Evolutionary conservation across 83 land plant species (phyloP).

Genomic region (Picea engelmannii): DNA sequence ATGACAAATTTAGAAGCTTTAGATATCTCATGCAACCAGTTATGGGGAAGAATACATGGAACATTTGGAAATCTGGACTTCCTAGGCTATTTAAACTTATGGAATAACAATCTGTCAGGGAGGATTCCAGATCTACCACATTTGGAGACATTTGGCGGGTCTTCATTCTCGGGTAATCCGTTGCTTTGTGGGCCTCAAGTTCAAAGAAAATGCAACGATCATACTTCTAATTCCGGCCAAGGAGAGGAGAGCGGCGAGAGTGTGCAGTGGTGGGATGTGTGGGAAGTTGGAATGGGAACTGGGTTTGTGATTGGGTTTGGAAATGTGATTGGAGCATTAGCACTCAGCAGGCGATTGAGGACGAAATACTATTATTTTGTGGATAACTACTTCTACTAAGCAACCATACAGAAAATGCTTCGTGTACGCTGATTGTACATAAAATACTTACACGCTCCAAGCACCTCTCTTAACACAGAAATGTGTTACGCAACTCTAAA

Average conservation of each 20-base stretch:
- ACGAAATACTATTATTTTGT: background rate
- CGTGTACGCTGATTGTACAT: no score
- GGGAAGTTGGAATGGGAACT: background rate
- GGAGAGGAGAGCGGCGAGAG: no score
- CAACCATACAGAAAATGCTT: no score
- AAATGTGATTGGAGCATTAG: background rate
- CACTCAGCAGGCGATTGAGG: background rate
- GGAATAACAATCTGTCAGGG: conserved; percentile 37
- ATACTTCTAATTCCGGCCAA: no score
- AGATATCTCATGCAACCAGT: conserved; percentile 28
- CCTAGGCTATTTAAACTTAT: conserved; percentile 29
- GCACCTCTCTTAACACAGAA: no score
- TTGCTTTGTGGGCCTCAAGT: conserved; percentile 38
- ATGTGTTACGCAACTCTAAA: no score
- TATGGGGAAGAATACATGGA: conserved; percentile 33
- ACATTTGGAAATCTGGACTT: background rate
- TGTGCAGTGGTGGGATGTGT: background rate
- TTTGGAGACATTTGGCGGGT: conserved; percentile 18
- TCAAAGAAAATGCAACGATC: background rate
- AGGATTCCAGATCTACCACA: conserved; percentile 24
- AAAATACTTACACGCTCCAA: no score
- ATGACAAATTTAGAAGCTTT: conserved; percentile 13
- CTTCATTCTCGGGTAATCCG: conserved; percentile 35
- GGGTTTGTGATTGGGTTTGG: background rate
- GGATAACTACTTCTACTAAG: no score